Evolutionary conservation across 768 basidiomycete genomes (phyloP), one percentile per base, ranked within the genome.

Genomic region (Amanita exitialis): DNA sequence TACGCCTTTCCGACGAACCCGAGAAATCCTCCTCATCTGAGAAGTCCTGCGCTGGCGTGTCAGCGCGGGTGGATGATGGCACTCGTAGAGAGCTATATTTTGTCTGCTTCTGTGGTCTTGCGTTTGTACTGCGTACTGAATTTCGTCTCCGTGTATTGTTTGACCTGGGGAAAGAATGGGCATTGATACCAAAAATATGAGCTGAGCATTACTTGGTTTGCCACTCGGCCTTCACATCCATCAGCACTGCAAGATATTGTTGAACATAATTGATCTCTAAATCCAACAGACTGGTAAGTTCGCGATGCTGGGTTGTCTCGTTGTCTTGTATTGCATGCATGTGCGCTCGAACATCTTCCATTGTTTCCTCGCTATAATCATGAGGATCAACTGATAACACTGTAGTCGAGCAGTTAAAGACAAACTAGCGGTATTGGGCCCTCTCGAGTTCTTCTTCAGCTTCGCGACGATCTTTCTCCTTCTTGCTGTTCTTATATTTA

Each of bases 321-420:
- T 83, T 81, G 55, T 90, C 83, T 60, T 90, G 87, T 44, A 96
- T 85, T 0, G 73, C 75, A 45, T 79, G 76, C 75, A 94, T 90
- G 34, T 86, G 79, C 2, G 75, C 75, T n/a, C 81, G 84, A 0
- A 94, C 78, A 55, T 94, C 90, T 61, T 92, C 86, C 7, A 81
- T 76, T 0, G 85, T 83, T 65, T 96, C 91, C 51, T 95, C 90
- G 57, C 92, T 93, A 51, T 15, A 50, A 49, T 27, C 56, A 16
- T 35, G 43, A 44, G 12, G 12, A 18, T 36, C 25, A 49, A 34
- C 10, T 44, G 28, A 15, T 15, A 18, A 23, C 47, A 45, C 1
- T 3, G n/a, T 46, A 50, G 34, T 25, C 23, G 42, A 2, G 36
- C 47, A 23, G 43, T 25, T 47, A 6, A 51, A n/a, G n/a, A n/a